phyloP scores from a whole-genome alignment of 495 filamentous ascomycete species.

The Aspergillus diversus region DNA sequence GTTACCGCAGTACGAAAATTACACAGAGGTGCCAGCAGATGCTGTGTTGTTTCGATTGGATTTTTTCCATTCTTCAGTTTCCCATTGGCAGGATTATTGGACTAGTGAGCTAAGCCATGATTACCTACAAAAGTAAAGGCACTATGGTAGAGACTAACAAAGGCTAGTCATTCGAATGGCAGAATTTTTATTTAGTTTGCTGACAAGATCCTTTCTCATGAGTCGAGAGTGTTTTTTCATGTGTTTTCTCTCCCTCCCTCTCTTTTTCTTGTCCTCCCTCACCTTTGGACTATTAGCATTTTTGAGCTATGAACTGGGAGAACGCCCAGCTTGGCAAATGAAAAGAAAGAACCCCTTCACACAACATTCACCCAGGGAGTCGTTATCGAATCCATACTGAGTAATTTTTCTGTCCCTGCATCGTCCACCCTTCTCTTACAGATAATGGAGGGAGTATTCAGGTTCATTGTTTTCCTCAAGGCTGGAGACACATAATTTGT shows the following conservation, averaged over 20 bases:
- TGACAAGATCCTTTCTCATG: not conserved
- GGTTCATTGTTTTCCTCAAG: not conserved
- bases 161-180: conserved; percentile 10
- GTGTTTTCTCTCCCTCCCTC: no score
- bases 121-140: not conserved
- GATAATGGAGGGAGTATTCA: not conserved
- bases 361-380: no score
- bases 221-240: no score
- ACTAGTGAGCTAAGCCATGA: conserved; percentile 1
- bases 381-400: no score
- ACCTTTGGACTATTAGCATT: no score
- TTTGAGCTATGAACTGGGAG: no score
- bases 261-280: no score
- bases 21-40: not conserved
- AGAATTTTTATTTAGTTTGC: conserved; percentile 1
- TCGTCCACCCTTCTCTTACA: no score
- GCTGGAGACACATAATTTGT: conserved; percentile 1
- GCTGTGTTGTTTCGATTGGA: conserved; percentile 12
- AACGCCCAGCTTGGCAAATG: no score
- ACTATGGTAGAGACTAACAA: conserved; percentile 13
- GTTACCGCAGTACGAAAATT: conserved; percentile 17
- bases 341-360: no score
- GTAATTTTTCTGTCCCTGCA: no score
- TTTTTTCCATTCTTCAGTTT: not conserved
- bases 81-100: not conserved